phyloP scores from a whole-genome alignment of 768 basidiomycete genomes.

The Phylloporus arenicola region DNA sequence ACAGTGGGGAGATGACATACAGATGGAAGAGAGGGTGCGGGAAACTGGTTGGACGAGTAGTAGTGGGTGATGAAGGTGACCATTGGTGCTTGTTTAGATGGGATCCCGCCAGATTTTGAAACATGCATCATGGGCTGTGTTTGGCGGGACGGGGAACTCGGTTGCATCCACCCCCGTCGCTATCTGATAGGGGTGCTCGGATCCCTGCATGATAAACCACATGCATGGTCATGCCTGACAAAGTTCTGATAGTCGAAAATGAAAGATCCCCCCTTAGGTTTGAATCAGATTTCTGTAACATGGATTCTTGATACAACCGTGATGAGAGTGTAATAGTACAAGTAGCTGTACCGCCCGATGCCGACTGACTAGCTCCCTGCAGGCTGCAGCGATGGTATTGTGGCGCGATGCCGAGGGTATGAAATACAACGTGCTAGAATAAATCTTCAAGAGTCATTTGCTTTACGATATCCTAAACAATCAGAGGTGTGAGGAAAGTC shows the following conservation, averaged over 20 bases:
- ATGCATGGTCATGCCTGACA: not conserved
- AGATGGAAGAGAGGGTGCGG: no score
- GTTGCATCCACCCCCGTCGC: not conserved
- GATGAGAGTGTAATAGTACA: conserved; percentile 21
- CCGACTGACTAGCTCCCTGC: conserved; percentile 5
- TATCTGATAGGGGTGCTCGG: no score
- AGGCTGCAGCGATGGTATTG: conserved; percentile 17
- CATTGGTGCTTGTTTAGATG: no score
- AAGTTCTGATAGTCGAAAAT: not conserved
- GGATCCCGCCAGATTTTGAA: not conserved
- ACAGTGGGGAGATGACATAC: no score
- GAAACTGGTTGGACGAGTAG: no score
- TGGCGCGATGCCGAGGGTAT: conserved; percentile 18
- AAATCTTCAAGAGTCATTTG: conserved; percentile 97
- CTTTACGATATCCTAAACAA: conserved; percentile 86
- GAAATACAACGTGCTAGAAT: conserved; percentile 44
- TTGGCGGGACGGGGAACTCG: not conserved
- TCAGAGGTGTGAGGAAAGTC: conserved; percentile 6
- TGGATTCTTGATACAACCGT: conserved; percentile 15
- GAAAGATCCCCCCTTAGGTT: not conserved
- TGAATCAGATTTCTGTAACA: conserved; percentile 4
- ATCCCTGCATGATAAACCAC: no score
- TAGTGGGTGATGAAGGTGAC: no score
- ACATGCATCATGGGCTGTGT: not conserved
- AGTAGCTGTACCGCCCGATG: conserved; percentile 11